These are phyloP conservation scores for Pichia pseudocactophila DNA, from an alignment of 805 yeast genomes.

Conservation along the genomic window DNA sequence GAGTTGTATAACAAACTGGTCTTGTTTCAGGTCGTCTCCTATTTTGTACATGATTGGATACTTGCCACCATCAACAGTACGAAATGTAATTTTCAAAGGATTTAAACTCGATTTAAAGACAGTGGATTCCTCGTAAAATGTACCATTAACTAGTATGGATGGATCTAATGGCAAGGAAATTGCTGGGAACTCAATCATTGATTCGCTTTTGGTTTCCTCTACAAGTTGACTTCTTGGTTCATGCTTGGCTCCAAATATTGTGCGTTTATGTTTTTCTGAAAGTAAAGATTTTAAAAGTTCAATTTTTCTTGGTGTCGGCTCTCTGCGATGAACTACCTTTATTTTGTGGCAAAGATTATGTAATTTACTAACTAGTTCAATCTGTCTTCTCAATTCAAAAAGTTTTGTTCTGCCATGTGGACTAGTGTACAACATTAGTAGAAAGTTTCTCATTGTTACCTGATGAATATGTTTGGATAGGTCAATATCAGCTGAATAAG, in stretches of 20 bases:
- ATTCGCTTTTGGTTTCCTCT: constrained; percentile 15
- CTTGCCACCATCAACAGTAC: constrained; percentile 32
- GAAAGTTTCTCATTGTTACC: constrained; percentile 24
- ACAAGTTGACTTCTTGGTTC: constrained; percentile 3
- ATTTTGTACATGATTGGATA: constrained; percentile 88
- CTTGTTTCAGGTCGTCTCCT: constrained; percentile 95
- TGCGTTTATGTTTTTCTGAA: constrained; percentile 39
- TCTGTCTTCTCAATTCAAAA: constrained; percentile 38
- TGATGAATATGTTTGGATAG: constrained; percentile 15
- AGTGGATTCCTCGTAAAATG: constrained; percentile 66
- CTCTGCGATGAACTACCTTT: constrained; percentile 49
- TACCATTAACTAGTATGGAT: constrained; percentile 59
- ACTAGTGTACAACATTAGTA: constrained; percentile 19
- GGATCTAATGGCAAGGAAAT: constrained; percentile 82
- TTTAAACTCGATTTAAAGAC: constrained; percentile 89
- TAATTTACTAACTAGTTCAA: constrained; percentile 56
- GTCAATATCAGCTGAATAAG: not conserved
- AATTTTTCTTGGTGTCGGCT: constrained; percentile 66
- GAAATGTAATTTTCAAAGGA: constrained; percentile 78
- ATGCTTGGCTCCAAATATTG: constrained; percentile 13
- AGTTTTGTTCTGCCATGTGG: constrained; percentile 22
- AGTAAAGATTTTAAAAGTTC: constrained; percentile 57
- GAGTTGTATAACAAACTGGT: constrained; percentile 92
- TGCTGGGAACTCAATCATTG: constrained; percentile 36
- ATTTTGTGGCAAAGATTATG: constrained; percentile 57